Evolutionary conservation across 768 basidiomycete species (phyloP).

Genomic region (Porpolomopsis calyptriformis): DNA sequence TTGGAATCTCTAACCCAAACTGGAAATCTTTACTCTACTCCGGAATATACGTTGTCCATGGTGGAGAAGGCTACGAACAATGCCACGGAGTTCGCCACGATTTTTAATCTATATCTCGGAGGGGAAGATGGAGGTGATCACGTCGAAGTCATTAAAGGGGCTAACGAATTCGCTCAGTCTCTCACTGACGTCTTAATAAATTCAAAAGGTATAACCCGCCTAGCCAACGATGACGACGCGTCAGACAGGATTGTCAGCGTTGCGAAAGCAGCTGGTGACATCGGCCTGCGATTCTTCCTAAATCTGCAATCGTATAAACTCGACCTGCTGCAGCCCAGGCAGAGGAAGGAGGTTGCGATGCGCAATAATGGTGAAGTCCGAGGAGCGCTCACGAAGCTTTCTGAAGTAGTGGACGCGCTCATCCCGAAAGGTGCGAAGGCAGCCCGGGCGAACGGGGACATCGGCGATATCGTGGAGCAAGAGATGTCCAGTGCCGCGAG

Average conservation of each 20-base stretch:
- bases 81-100: conserved; percentile 90
- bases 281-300: conserved; percentile 85
- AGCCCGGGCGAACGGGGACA: conserved; percentile 77
- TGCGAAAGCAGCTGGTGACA: conserved; percentile 80
- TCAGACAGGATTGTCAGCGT: conserved; percentile 81
- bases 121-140: conserved; percentile 86
- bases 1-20: conserved; percentile 91
- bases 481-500: conserved; percentile 91
- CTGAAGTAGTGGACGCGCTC: conserved; percentile 77
- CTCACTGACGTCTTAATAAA: conserved; percentile 86
- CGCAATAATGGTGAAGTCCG: conserved; percentile 83
- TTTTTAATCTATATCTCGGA: conserved; percentile 84
- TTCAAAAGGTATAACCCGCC: conserved; percentile 90
- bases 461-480: conserved; percentile 91
- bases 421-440: conserved; percentile 78
- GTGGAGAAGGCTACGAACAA: conserved; percentile 94
- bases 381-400: conserved; percentile 71
- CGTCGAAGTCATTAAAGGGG: conserved; percentile 95
- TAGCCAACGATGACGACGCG: conserved; percentile 84
- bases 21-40: conserved; percentile 94
- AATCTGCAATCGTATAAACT: conserved; percentile 95
- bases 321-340: conserved; percentile 60
- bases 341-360: conserved; percentile 79
- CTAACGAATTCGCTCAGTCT: conserved; percentile 93
- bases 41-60: conserved; percentile 96